Evolutionary conservation across 2,329 filamentous ascomycete species (phyloP).

Genomic region (Bipolaris oryzae): DNA sequence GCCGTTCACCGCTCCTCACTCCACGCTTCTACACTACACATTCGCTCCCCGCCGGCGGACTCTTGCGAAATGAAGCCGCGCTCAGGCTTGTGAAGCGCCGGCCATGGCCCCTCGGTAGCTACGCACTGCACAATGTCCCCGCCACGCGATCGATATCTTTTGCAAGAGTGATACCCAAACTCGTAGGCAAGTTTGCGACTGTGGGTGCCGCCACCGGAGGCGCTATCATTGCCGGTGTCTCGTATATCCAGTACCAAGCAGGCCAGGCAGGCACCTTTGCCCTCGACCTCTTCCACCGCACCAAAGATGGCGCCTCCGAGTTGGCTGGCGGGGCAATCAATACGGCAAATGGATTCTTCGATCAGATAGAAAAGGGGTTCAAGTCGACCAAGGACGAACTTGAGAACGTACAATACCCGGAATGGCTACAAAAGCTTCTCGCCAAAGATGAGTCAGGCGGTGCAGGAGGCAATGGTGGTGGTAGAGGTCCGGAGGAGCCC

Average conservation of each 20-base stretch:
- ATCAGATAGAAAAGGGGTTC: constrained; percentile 82
- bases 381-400: constrained; percentile 80
- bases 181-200: constrained; percentile 87
- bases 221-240: constrained; percentile 81
- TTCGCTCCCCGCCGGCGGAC: constrained; percentile 45
- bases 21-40: constrained; percentile 55
- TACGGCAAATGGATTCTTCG: constrained; percentile 74
- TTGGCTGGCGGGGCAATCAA: constrained; percentile 74
- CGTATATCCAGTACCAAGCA: constrained; percentile 96
- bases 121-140: constrained; percentile 80
- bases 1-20: constrained; percentile 66
- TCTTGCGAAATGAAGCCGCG: constrained; percentile 46
- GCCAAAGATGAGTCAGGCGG: constrained; percentile 47
- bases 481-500: constrained; percentile 53
- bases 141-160: constrained; percentile 70
- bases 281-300: constrained; percentile 74
- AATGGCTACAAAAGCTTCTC: constrained; percentile 80
- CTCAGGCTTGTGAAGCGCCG: constrained; percentile 55
- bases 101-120: constrained; percentile 77
- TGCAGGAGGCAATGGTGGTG: constrained; percentile 47
- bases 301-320: constrained; percentile 71
- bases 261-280: constrained; percentile 80
- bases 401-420: constrained; percentile 70
- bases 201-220: constrained; percentile 92
- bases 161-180: constrained; percentile 74